Base-by-base conservation (phyloP, 805 yeast genomes). In the Schwanniomyces occidentalis region DNA sequence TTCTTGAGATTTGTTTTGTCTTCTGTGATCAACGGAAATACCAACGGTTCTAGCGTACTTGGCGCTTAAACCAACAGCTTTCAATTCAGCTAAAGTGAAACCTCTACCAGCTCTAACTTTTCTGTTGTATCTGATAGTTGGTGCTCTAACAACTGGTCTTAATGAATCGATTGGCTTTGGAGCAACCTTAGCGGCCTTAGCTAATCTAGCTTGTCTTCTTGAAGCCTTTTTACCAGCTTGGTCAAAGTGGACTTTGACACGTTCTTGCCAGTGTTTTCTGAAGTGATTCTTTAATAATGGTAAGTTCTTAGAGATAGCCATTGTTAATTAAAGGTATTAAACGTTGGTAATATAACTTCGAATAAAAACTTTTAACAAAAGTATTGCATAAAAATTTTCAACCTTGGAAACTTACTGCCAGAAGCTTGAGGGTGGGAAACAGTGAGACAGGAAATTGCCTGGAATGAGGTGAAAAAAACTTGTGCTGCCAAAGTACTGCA, bases 231-330 rank as follows among this genome's bases (percentile, higher is more conserved):
- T 89, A 73, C 99, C 99, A 68, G 99, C 96, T 82, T 93, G 99
- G 91, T 93, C 97, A 71, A 93, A 85, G 89, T 95, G 99, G 65
- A 88, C 96, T 73, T 80, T 87, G 82, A 93, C 99, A 70, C 98
- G 87, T 76, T 88, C 95, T 80, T 93, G 98, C 99, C 99, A 93
- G 95, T 91, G 91, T 87, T 91, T 91, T 82, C 97, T 85, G 95
- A 91, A 91, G 82, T 93, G 99, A 85, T 91, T 91, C 85, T 87
- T 88, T 82, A 87, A 85, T 79, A 91, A 79, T 81, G 98, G 96
- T 80, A 89, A 82, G 80, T 91, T 91, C 90, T 93, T 91, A 63
- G 93, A 76, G 82, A 93, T 89, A 76, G 98, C 99, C 90, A 73
- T 67, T 52, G 48, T 58, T 46, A 45, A 35, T 35, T 41, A 27